Conservation (phyloP, 2,329 filamentous ascomycete genomes). For the Reticulascus tulasneorum region DNA sequence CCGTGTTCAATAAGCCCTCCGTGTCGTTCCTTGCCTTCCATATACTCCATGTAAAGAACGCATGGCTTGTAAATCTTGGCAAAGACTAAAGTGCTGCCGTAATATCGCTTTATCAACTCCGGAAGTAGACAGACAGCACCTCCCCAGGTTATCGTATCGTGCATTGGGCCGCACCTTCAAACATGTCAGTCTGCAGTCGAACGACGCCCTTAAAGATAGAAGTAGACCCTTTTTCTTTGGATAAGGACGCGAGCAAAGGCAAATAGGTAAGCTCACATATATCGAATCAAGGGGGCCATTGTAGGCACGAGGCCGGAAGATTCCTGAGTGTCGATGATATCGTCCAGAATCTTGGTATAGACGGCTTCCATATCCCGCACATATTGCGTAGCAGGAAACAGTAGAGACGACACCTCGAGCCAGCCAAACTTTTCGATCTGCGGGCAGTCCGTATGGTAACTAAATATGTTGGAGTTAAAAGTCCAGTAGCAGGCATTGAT, state of each 20-base stretch:
- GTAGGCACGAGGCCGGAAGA: constrained; percentile 39
- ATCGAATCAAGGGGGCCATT: constrained; percentile 42
- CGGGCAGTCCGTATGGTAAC: constrained; percentile 44
- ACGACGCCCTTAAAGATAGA: too few species aligned
- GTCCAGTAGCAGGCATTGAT: constrained; percentile 42
- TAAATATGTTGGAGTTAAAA: constrained; percentile 37
- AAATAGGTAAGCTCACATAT: constrained; percentile 25
- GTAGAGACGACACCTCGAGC: constrained; percentile 42
- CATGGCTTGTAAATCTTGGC: constrained; percentile 31
- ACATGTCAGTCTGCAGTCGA: constrained; percentile 1
- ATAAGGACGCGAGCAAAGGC: background rate
- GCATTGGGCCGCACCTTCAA: constrained; percentile 37
- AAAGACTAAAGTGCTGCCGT: constrained; percentile 32
- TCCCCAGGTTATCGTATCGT: constrained; percentile 42
- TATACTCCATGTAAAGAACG: constrained; percentile 37
- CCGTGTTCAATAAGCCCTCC: constrained; percentile 39
- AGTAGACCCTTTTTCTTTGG: too few species aligned
- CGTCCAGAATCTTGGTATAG: constrained; percentile 42
- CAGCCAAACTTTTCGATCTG: constrained; percentile 46
- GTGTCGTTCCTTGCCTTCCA: constrained; percentile 31
- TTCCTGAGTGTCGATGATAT: constrained; percentile 42
- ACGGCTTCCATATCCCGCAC: constrained; percentile 41
- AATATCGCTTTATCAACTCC: constrained; percentile 33
- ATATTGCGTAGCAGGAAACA: constrained; percentile 41
- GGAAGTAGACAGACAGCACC: constrained; percentile 32